Evolutionary conservation across 75 land plant species (phyloP), one percentile per base, ranked within the genome.

Genomic region (Selaginella moellendorffii): DNA sequence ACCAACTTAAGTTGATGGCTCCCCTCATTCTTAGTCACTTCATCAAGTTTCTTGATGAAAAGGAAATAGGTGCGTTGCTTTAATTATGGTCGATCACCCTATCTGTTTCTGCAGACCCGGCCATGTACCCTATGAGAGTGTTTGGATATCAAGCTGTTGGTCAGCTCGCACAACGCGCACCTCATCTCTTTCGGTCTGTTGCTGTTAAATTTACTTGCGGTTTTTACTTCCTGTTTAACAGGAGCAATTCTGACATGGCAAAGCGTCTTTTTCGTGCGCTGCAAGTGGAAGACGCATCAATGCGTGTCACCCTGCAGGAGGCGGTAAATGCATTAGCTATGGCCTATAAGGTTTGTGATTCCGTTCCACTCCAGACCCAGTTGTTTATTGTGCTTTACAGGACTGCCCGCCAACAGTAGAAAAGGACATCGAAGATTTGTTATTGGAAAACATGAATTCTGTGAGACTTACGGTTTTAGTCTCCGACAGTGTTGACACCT

Each of bases 121-220:
- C 69, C 70, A 66, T 76, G 22, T 75, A 69, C 61, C 85, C 83
- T 28, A 62, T 87, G 22, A 81, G 79, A 74, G 74, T 66, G 10
- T 95, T 89, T 77, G 79, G 87, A 24, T 95, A 83, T 63, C 87
- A 95, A 77, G 85, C 91, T 25, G 83, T 95, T 69, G 99, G 99
- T 24, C 80, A 80, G 68, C 97, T 95, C 68, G 87, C 97, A 29
- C 68, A 77, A 68, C 85, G 99, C 21, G 71, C 88, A 70, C 99
- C 96, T 31, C 71, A 84, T 19, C 85, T 95, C 64, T 90, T 89
- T 67, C 80, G 90, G 96, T 80, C 5, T 74, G 28, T 14, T 36
- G 14, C 14, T 36, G 14, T 36, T 36, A 5, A 36, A 5, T 36
- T 5, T 36, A 5, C 14, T 36, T 36, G 46, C 46, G 10, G 10